phyloP scores from a whole-genome alignment of 164 flowering plant species.

The Kalanchoe fedtschenkoi region DNA sequence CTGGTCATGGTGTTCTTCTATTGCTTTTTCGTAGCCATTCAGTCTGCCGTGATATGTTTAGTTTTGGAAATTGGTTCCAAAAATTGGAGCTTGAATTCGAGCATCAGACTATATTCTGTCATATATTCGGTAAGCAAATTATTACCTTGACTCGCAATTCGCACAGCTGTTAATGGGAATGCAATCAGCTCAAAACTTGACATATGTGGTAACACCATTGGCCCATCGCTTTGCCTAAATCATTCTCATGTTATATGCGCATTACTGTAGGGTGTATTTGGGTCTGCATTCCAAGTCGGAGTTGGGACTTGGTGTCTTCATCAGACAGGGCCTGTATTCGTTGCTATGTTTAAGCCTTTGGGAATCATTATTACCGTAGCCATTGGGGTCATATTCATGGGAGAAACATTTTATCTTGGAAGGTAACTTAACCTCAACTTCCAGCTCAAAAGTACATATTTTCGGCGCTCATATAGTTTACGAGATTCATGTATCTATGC shows the following conservation, averaged over 20 bases:
- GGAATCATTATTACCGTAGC: slow-evolving; percentile 32
- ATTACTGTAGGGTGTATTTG: slow-evolving; percentile 32
- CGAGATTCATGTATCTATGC: slow-evolving; percentile 9
- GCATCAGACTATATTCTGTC: slow-evolving; percentile 26
- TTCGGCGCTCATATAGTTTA: not conserved
- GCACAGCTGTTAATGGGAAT: too few species aligned
- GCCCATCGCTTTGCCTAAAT: too few species aligned
- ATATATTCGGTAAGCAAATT: slow-evolving; percentile 35
- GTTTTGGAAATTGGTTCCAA: slow-evolving; percentile 28
- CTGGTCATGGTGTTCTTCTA: slow-evolving; percentile 37
- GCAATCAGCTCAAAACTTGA: too few species aligned
- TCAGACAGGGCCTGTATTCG: slow-evolving; percentile 51
- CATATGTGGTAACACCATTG: too few species aligned
- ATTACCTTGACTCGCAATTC: too few species aligned
- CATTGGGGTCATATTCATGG: slow-evolving; percentile 25
- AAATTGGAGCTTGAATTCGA: slow-evolving; percentile 38
- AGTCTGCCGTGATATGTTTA: slow-evolving; percentile 29
- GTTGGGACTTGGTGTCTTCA: slow-evolving; percentile 42
- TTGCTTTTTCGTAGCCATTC: slow-evolving; percentile 43
- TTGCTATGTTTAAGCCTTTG: slow-evolving; percentile 47
- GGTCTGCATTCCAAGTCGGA: slow-evolving; percentile 39
- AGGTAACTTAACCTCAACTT: slow-evolving; percentile 20
- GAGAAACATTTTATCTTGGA: slow-evolving; percentile 44
- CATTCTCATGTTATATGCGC: not conserved
- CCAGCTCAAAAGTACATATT: not conserved